phyloP scores from a whole-genome alignment of 306 rosid species.

The Argentina anserina region DNA sequence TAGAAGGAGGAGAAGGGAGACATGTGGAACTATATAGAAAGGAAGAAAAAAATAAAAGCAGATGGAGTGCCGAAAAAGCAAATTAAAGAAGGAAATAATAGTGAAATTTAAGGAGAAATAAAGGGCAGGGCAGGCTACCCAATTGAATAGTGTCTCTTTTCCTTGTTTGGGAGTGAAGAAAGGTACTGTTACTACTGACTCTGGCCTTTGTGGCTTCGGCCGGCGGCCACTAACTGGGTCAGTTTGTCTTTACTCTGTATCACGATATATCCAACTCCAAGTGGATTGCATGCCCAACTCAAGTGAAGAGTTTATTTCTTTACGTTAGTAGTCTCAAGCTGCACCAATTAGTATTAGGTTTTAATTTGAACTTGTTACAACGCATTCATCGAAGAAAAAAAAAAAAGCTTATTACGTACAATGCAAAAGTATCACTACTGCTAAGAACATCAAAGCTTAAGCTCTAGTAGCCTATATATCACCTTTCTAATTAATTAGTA shows the following conservation, averaged over 20 bases:
- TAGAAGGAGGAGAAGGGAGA: conserved; percentile 21
- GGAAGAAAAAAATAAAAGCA: conserved; percentile 10
- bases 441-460: too few species aligned
- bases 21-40: conserved; percentile 41
- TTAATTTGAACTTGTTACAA: too few species aligned
- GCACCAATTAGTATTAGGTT: not conserved
- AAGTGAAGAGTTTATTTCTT: not conserved
- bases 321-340: not conserved
- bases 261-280: not conserved
- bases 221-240: conserved; percentile 20
- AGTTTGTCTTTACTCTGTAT: conserved; percentile 14
- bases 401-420: too few species aligned
- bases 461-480: too few species aligned
- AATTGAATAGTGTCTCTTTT: conserved; percentile 26
- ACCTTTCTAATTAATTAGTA: too few species aligned
- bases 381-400: too few species aligned
- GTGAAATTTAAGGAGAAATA: conserved; percentile 6
- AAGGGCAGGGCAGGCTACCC: conserved; percentile 21
- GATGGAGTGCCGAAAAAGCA: conserved; percentile 23
- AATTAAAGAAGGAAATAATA: conserved; percentile 15
- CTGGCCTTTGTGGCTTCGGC: conserved; percentile 11
- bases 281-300: not conserved
- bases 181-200: conserved; percentile 12
- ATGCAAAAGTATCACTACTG: too few species aligned
- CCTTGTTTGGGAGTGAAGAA: conserved; percentile 39